phyloP scores from a whole-genome alignment of 2,329 filamentous ascomycete genomes.

The Alternaria sp. region DNA sequence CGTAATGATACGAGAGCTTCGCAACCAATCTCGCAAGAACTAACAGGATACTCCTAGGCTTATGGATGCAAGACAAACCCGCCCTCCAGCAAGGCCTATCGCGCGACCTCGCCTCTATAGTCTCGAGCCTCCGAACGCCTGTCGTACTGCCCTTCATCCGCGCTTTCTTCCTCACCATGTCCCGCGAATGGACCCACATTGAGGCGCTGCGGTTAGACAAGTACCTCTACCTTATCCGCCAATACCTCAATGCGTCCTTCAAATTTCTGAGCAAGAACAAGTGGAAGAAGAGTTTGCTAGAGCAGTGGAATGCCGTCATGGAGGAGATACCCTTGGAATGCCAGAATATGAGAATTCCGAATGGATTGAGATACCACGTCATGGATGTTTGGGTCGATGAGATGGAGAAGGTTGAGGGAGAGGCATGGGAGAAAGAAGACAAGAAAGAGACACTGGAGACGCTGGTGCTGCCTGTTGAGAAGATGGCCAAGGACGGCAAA shows the following conservation, averaged over 20 bases:
- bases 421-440: constrained; percentile 52
- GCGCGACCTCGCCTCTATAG: constrained; percentile 76
- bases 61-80: constrained; percentile 93
- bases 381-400: constrained; percentile 94
- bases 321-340: constrained; percentile 56
- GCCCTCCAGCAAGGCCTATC: constrained; percentile 87
- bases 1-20: neutral
- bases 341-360: constrained; percentile 70
- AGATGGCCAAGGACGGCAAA: constrained; percentile 64
- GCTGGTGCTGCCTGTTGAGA: constrained; percentile 66
- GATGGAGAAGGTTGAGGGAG: constrained; percentile 72
- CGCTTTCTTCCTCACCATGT: constrained; percentile 63
- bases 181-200: constrained; percentile 61
- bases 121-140: constrained; percentile 64
- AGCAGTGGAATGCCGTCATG: constrained; percentile 59
- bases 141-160: constrained; percentile 56
- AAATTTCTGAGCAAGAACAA: constrained; percentile 54
- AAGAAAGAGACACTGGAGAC: constrained; percentile 53
- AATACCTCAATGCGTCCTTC: constrained; percentile 78
- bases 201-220: constrained; percentile 78
- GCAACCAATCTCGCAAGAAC: constrained; percentile 2
- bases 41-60: constrained; percentile 57
- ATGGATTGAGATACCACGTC: constrained; percentile 86
- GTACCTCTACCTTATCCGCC: constrained; percentile 84
- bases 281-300: constrained; percentile 53